Evolutionary conservation across 2,329 filamentous ascomycete genomes (phyloP).

Genomic region (Curvularia hawaiiensis): DNA sequence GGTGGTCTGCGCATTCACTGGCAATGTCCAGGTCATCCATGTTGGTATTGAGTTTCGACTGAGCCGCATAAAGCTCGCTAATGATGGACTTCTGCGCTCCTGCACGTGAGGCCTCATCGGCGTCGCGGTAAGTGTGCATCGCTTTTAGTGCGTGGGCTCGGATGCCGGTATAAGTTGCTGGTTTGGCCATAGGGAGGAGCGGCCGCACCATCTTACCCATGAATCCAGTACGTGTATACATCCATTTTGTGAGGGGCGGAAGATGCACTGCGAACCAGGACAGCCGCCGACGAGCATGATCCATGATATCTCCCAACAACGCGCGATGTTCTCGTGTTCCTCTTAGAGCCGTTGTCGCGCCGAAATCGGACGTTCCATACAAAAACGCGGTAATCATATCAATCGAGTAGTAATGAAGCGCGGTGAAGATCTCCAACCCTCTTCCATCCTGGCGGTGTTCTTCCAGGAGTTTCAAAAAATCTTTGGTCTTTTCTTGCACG

Average conservation of each 20-base stretch:
- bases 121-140: slow-evolving; percentile 29
- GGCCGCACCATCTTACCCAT: slow-evolving; percentile 46
- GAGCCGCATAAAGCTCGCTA: slow-evolving; percentile 10
- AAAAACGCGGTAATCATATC: slow-evolving; percentile 60
- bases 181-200: slow-evolving; percentile 57
- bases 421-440: slow-evolving; percentile 53
- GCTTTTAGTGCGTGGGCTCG: slow-evolving; percentile 50
- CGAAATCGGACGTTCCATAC: slow-evolving; percentile 50
- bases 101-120: not conserved
- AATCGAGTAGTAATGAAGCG: slow-evolving; percentile 59
- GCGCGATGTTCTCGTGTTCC: slow-evolving; percentile 47
- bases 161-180: slow-evolving; percentile 59
- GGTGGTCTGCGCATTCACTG: slow-evolving; percentile 60
- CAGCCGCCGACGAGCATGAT: slow-evolving; percentile 53
- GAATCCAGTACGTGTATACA: slow-evolving; percentile 52
- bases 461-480: slow-evolving; percentile 52
- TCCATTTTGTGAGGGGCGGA: slow-evolving; percentile 54
- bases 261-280: slow-evolving; percentile 59
- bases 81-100: slow-evolving; percentile 12
- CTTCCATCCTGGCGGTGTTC: slow-evolving; percentile 29
- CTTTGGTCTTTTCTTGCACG: slow-evolving; percentile 29
- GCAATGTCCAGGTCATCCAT: slow-evolving; percentile 56
- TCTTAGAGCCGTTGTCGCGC: slow-evolving; percentile 52
- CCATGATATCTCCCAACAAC: slow-evolving; percentile 56
- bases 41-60: slow-evolving; percentile 10